Percentiles rank a stretch among this genome's conserved stretches.
Conservation (phyloP, 1,139 yeast species). For the Petasospora fabianii region DNA sequence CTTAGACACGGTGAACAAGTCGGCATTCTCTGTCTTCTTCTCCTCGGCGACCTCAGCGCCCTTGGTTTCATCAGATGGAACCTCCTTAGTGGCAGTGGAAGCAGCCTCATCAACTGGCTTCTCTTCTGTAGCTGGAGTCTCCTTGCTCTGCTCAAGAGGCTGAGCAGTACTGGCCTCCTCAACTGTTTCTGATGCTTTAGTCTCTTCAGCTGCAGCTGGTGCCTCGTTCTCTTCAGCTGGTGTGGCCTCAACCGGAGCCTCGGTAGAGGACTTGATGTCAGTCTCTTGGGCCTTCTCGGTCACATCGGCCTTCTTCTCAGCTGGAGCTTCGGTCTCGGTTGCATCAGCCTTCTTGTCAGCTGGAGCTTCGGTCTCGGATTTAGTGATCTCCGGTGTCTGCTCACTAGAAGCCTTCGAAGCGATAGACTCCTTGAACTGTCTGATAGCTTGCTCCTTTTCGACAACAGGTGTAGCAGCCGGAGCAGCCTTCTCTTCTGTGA, state of each 20-base stretch:
- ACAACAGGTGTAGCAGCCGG: no score
- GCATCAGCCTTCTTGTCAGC: background rate
- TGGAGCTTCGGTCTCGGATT: no score
- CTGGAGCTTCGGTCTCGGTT: constrained; percentile 2
- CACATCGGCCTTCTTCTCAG: background rate
- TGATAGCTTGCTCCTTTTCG: no score
- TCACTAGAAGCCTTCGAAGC: constrained; percentile 15
- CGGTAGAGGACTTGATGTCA: background rate
- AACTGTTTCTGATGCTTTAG: no score
- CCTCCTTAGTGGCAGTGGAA: constrained; percentile 2
- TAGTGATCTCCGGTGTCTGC: no score
- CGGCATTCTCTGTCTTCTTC: constrained; percentile 16
- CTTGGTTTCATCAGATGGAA: background rate
- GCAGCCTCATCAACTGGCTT: constrained; percentile 3
- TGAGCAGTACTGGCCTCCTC: no score
- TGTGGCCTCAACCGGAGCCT: background rate
- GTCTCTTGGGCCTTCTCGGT: constrained; percentile 4
- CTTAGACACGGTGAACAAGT: constrained; percentile 42
- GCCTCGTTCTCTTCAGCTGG: constrained; percentile 2
- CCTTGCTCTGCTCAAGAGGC: no score
- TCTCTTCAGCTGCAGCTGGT: constrained; percentile 13
- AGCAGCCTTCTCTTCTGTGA: no score
- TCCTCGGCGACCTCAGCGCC: constrained; percentile 21
- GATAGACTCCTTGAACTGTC: no score
- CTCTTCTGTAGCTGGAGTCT: background rate